Base-by-base conservation (phyloP, 1,284 basidiomycete species). In the Rugiboletus extremiorientalis region DNA sequence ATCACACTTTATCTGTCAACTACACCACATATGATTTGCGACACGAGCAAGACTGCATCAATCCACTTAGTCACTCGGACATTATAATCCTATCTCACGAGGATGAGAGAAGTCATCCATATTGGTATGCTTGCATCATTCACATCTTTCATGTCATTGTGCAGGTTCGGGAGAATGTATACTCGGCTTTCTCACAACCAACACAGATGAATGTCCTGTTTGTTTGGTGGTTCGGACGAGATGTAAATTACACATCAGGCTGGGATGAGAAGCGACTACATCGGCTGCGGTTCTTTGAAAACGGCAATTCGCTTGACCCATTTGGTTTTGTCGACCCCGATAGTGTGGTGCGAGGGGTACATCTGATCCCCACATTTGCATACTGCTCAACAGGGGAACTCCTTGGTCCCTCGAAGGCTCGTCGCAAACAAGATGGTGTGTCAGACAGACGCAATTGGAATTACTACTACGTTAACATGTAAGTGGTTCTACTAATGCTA, bases 81-180 rank as follows among this genome's bases (percentile, higher is more conserved):
- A n/a, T n/a, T n/a, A n/a, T n/a, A n/a, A n/a, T n/a, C n/a, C n/a
- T n/a, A n/a, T n/a, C n/a, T n/a, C n/a, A n/a, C n/a, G n/a, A n/a
- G n/a, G n/a, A n/a, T n/a, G n/a, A n/a, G n/a, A n/a, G n/a, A n/a
- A n/a, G n/a, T n/a, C n/a, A n/a, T n/a, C n/a, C n/a, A n/a, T n/a
- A n/a, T n/a, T n/a, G n/a, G n/a, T n/a, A n/a, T n/a, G n/a, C n/a
- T n/a, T n/a, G n/a, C n/a, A n/a, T n/a, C n/a, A n/a, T n/a, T n/a
- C n/a, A n/a, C n/a, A n/a, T n/a, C n/a, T n/a, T n/a, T n/a, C 46
- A 77, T 54, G 66, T 60, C 16, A 62, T 63, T n/a, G 64, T 76
- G 6, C 12, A 49, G 22, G 8, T 41, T 22, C 12, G 5, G 2
- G 25, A 9, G 15, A 25, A 37, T 5, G 11, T 14, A 16, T 14